Evolutionary conservation across 169 alveolate genomes (phyloP), one percentile per base, ranked within the genome.

Genomic region (Eimeria falciformis): DNA sequence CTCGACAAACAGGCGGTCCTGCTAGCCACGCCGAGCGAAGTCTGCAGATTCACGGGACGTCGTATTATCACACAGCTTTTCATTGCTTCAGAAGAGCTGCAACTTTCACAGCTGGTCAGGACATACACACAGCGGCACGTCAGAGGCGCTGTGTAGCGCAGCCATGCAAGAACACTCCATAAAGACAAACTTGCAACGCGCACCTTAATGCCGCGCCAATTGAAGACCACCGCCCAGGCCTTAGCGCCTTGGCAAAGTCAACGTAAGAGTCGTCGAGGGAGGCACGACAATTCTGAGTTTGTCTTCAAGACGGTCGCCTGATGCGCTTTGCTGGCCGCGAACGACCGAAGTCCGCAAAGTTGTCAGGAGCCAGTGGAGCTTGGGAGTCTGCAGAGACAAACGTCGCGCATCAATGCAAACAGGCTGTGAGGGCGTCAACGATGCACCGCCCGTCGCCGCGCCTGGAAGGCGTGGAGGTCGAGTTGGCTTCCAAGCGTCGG

Each of bases 371-470:
- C 40, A 33, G 40, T 33, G 40, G 40, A 33, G 40, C 40, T 33
- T 33, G 40, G 40, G 2, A 33, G 40, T 33, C 40, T 33, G 40
- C 40, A 33, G 40, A 33, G 40, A 2, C 40, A 33, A 33, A 33
- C 40, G 40, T 33, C 4, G 2, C 40, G 40, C 40, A 33, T 33
- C 75, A 78, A 78, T 27, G 65, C 65, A 47, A 78, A 77, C 25
- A 23, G 27, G 21, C 29, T 78, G 88, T 29, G 29, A 46, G 14
- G 25, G 75, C 55, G 47, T 78, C 45, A 53, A 78, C 12, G 43
- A 78, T 78, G 88, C 88, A 21, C 55, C 88, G 88, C 88, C 73
- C 88, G 33, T 78, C 88, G 37, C 88, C 88, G 50, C 88, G 88
- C 88, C 47, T 78, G 68, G 88, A 78, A 53, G 88, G 88, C 47